These are phyloP conservation scores for Fusarium annulatum DNA, from an alignment of 2,329 filamentous ascomycete species.

Conservation along the genomic window DNA sequence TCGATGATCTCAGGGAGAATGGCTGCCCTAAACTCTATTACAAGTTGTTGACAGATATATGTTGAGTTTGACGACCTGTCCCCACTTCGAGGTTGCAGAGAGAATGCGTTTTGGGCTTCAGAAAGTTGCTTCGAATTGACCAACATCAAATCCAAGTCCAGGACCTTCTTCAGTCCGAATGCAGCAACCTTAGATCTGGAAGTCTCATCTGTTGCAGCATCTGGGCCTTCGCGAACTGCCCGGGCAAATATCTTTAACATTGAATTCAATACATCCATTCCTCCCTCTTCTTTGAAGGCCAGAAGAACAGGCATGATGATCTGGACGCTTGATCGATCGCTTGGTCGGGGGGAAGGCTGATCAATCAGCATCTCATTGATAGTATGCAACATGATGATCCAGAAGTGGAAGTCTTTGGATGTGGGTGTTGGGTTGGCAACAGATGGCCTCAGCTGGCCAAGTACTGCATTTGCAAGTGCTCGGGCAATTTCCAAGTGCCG, in stretches of 20 bases:
- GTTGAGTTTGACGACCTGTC: constrained; percentile 56
- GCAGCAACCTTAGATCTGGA: constrained; percentile 62
- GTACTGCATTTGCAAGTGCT: constrained; percentile 76
- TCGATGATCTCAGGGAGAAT: constrained; percentile 80
- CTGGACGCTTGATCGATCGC: constrained; percentile 61
- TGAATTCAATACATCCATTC: constrained; percentile 77
- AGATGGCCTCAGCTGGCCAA: constrained; percentile 71
- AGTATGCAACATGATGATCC: constrained; percentile 82
- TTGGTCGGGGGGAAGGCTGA: constrained; percentile 57
- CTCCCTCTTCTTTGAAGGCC: constrained; percentile 85
- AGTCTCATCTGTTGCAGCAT: constrained; percentile 59
- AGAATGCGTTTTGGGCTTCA: constrained; percentile 75
- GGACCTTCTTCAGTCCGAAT: constrained; percentile 80
- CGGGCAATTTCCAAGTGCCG: constrained; percentile 68
- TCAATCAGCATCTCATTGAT: constrained; percentile 85
- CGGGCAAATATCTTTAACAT: constrained; percentile 75
- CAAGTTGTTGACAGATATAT: constrained; percentile 73
- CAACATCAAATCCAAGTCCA: constrained; percentile 82
- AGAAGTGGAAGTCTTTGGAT: constrained; percentile 78
- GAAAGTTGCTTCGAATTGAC: constrained; percentile 81
- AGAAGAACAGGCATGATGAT: constrained; percentile 82
- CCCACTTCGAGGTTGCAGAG: constrained; percentile 53
- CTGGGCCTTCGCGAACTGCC: constrained; percentile 45
- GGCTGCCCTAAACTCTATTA: constrained; percentile 85
- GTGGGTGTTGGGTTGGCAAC: constrained; percentile 59